Conservation (phyloP, 805 yeast species). For the Saturnispora mendoncae region DNA sequence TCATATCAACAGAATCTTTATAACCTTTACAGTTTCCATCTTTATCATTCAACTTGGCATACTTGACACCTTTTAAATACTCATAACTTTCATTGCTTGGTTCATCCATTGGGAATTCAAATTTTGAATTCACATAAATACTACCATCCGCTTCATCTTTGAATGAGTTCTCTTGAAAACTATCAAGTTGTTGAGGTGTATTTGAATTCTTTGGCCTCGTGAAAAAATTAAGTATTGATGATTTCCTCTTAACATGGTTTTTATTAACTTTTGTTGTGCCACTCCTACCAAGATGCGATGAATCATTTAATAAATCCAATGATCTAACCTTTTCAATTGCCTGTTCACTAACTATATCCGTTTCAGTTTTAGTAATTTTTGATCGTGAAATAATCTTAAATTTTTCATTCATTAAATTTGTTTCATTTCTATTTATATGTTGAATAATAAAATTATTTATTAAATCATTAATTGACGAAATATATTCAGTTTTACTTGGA, state of each 20-base stretch:
- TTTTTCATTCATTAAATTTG: neutral
- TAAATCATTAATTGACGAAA: slow-evolving; percentile 26
- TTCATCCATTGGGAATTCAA: slow-evolving; percentile 25
- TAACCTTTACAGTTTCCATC: slow-evolving; percentile 6
- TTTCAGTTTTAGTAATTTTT: slow-evolving; percentile 11
- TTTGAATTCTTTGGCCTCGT: neutral
- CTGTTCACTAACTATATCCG: slow-evolving; percentile 7
- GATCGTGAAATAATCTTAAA: slow-evolving; percentile 8
- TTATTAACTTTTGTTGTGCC: slow-evolving; percentile 10
- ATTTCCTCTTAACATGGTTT: slow-evolving; percentile 2
- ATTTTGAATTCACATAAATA: slow-evolving; percentile 26
- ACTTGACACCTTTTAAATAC: neutral
- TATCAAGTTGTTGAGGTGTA: neutral
- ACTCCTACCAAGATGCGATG: slow-evolving; percentile 2
- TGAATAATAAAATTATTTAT: slow-evolving; percentile 14
- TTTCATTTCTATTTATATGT: neutral
- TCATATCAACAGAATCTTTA: slow-evolving; percentile 14
- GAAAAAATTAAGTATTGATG: slow-evolving; percentile 6
- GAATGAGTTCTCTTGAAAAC: neutral
- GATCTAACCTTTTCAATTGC: neutral
- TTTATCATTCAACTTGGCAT: slow-evolving; percentile 7
- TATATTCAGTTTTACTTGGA: slow-evolving; percentile 19
- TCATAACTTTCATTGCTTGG: neutral
- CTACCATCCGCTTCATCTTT: slow-evolving; percentile 12
- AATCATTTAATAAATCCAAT: neutral